Evolutionary conservation across 768 basidiomycete species (phyloP), one percentile per base, ranked within the genome.

Genomic region (Boletus subcaerulescens): DNA sequence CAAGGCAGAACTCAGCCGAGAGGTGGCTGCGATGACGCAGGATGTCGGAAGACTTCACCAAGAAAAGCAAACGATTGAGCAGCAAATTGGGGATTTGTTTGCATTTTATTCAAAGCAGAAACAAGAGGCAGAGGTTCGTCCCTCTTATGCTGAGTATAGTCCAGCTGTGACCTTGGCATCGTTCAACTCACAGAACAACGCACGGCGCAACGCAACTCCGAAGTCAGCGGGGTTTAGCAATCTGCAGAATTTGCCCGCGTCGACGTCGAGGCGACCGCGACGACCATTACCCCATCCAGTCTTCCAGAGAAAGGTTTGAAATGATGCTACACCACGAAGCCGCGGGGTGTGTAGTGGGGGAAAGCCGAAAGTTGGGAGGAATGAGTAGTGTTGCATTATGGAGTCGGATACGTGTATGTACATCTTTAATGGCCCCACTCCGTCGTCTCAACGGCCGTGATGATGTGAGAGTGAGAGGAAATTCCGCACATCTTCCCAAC

Each of bases 1-100:
- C 74, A 94, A 91, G 74, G 82, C 87, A 57, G 84, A 90, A 56
- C 74, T 95, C 12, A 79, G 83, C 46, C 77, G 82, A 40, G 91
- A 93, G 64, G 90, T 93, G 13, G 70, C 86, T 53, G 74, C 75
- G 22, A 87, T 89, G 79, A 86, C 87, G 7, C 78, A 85, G 53
- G 90, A 93, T 61, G 84, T 92, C 35, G 80, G 79, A 41, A 79
- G 81, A 35, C 70, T 89, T 18, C 83, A 88, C 59, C 76, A 77
- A 40, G 86, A 89, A 67, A 79, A 83, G 59, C 85, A 86, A 60
- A 70, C 66, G 22, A 73, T 89, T 15, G 85, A 89, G 63, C 81
- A 81, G 58, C 84, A 87, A 61, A 88, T 89, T 49, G 84, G 83
- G 2, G 86, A 89, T 59, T 69, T 90, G 47, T 87, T 88, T 61